Evolutionary conservation across 139 green algal genomes (phyloP).

Genomic region (Picochlorum costavermella): DNA sequence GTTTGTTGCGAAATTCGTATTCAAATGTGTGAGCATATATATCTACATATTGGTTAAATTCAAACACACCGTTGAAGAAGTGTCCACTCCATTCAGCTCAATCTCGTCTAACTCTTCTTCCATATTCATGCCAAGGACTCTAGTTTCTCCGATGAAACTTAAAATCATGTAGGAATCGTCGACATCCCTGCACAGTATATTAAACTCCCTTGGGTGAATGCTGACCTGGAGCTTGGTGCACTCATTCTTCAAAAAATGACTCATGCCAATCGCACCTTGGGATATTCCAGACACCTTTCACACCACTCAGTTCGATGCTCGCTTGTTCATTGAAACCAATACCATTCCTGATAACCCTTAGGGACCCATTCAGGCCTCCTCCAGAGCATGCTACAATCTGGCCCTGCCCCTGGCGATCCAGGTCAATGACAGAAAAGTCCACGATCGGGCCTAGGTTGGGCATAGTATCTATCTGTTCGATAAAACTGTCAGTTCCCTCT

Average conservation of each 20-base stretch:
- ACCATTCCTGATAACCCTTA: conserved; percentile 92
- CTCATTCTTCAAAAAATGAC: conserved; percentile 11
- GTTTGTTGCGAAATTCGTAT: no score
- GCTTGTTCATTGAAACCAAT: conserved; percentile 95
- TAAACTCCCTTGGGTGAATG: neutral
- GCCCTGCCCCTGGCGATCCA: conserved; percentile 90
- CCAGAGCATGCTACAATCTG: conserved; percentile 90
- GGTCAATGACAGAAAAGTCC: conserved; percentile 89
- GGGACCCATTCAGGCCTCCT: conserved; percentile 53
- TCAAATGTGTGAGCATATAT: no score
- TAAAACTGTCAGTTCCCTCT: conserved; percentile 24
- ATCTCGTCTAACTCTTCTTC: conserved; percentile 75
- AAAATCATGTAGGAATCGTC: conserved; percentile 87
- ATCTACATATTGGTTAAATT: no score
- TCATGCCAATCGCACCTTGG: conserved; percentile 22
- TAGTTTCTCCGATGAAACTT: conserved; percentile 85
- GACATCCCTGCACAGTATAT: conserved; percentile 29
- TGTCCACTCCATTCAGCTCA: conserved; percentile 34
- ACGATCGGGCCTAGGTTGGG: conserved; percentile 90
- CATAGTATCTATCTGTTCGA: conserved; percentile 81
- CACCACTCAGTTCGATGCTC: conserved; percentile 60
- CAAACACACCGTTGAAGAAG: no score
- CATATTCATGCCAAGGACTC: conserved; percentile 73
- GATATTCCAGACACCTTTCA: conserved; percentile 90
- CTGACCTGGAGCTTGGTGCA: neutral